Base-by-base conservation (phyloP, 169 alveolate species). In the Plasmodium gaboni region DNA sequence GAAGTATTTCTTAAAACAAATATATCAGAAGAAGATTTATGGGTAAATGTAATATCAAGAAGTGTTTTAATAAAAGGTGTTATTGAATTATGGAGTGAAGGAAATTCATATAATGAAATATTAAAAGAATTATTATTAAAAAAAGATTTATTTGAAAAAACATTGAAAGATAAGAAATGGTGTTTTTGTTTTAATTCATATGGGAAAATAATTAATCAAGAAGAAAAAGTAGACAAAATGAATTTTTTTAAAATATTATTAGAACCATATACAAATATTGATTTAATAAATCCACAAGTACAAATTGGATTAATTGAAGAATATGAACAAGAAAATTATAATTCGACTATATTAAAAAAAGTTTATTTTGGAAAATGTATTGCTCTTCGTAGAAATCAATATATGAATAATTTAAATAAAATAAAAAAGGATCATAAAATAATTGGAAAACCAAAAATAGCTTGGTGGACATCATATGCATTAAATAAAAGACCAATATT, bases 401-500 rank as follows among this genome's bases (percentile, higher is more conserved):
- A 69, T 22, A 67, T 42, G 12, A 53, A 74, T 10, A 72, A 60
- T 19, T 10, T 26, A 63, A 19, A 46, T 22, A 53, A 70, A 6
- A 50, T 26, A 7, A 53, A 55, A 19, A 67, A 59, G n/a, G 87
- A 86, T 55, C 46, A 38, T 38, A 38, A 38, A 38, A 38, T 38
- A 38, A 38, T 38, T 5, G 46, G 46, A 38, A 88, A 88, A 8
- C 38, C 78, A 48, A 71, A 74, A 22, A 17, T 74, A 12, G 65
- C 89, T 8, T 96, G 97, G 97, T 96, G 98, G 98, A 76, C 94
- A 51, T 92, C 95, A 64, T 98, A 96, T 86, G 94, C 95, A 55
- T 95, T 98, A 61, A 95, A 96, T 26, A 91, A 91, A 13, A 93
- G 99, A 46, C 99, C 99, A 4, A 97, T 98, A 69, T 92, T 98